These are phyloP conservation scores for Brassica cretica DNA, from an alignment of 345 rosid genomes.

Conservation along the genomic window DNA sequence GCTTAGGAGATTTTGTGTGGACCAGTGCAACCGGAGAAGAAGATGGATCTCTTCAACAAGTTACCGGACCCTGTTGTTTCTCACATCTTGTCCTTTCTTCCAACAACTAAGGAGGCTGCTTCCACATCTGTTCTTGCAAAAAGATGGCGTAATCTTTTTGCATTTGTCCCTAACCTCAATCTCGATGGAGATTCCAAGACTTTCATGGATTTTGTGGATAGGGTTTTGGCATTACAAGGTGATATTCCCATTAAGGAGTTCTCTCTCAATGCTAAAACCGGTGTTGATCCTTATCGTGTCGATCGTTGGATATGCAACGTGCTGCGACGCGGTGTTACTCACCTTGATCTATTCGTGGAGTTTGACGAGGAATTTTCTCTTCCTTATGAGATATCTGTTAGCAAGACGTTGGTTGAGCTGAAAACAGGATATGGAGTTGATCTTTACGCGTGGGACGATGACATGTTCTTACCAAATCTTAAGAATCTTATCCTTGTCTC, in stretches of 20 bases:
- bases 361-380: background rate
- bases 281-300: conserved; percentile 13
- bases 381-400: conserved; percentile 22
- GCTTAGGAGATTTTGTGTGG: background rate
- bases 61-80: conserved; percentile 21
- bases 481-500: conserved; percentile 18
- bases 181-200: background rate
- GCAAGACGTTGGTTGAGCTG: conserved; percentile 25
- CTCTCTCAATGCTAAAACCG: conserved; percentile 17
- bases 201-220: conserved; percentile 23
- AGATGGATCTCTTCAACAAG: conserved; percentile 20
- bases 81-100: conserved; percentile 28
- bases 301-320: conserved; percentile 30
- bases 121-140: conserved; percentile 29
- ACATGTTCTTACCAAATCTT: conserved; percentile 21
- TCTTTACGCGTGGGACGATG: conserved; percentile 24
- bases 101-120: conserved; percentile 28
- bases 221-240: conserved; percentile 18
- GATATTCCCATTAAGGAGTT: conserved; percentile 10
- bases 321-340: conserved; percentile 25
- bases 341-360: conserved; percentile 14
- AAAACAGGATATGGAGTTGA: conserved; percentile 1
- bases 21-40: background rate
- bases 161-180: conserved; percentile 19
- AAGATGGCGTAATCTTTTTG: conserved; percentile 29